phyloP scores from a whole-genome alignment of 2,329 filamentous ascomycete species.

The Pseudocercospora musae region DNA sequence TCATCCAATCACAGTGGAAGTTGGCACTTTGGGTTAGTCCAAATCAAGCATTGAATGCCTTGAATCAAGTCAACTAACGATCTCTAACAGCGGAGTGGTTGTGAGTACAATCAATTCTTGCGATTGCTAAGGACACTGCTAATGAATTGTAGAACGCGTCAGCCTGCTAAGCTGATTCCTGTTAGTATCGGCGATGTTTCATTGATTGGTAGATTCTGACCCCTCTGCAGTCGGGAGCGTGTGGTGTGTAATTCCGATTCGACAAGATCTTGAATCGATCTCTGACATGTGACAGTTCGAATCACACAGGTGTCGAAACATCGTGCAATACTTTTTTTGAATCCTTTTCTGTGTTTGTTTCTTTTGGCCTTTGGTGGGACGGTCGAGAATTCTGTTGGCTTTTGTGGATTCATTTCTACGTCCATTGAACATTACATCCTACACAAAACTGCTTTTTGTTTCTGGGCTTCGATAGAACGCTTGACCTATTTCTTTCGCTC shows the following conservation, averaged over 20 bases:
- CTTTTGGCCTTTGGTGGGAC: not conserved
- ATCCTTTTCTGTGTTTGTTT: not conserved
- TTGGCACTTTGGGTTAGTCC: not conserved
- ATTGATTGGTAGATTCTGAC: too few relatives aligned
- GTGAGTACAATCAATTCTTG: not conserved
- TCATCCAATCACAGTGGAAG: not conserved
- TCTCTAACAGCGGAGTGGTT: constrained; percentile 11
- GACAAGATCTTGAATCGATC: not conserved
- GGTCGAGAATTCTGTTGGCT: too few relatives aligned
- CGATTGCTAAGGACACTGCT: too few relatives aligned
- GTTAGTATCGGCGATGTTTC: too few relatives aligned
- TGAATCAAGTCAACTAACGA: not conserved
- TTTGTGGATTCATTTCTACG: too few relatives aligned
- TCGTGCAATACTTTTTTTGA: not conserved
- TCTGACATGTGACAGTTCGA: constrained; percentile 3
- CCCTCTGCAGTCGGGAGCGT: constrained; percentile 3
- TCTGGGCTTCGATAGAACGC: too few relatives aligned
- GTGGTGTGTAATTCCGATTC: not conserved
- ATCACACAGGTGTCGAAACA: constrained; percentile 17
- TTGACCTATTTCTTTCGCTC: too few relatives aligned
- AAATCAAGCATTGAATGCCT: not conserved
- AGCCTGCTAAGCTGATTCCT: constrained; percentile 17
- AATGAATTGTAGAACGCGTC: constrained; percentile 18
- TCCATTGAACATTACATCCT: too few relatives aligned
- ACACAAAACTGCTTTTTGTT: too few relatives aligned